phyloP scores from a whole-genome alignment of 2,329 filamentous ascomycete genomes.

The Ophiocordyceps australis region DNA sequence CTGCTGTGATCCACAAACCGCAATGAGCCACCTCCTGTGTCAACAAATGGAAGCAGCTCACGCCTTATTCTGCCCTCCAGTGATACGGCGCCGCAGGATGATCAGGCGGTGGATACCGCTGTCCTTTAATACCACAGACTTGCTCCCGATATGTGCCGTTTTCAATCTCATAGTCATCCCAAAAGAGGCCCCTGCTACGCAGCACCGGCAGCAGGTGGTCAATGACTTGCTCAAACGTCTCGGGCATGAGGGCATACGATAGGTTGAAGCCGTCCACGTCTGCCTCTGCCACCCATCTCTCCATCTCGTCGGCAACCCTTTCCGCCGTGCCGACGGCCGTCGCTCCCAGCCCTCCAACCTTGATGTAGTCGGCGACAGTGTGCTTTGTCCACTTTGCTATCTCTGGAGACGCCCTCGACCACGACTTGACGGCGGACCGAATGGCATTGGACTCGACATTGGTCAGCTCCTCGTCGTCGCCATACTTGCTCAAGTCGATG shows the following conservation, averaged over 20 bases:
- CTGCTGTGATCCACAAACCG: no score
- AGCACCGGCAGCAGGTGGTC: conserved; percentile 46
- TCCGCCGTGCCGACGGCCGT: conserved; percentile 12
- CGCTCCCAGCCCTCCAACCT: conserved; percentile 12
- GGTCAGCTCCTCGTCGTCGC: conserved; percentile 43
- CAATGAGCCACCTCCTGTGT: no score
- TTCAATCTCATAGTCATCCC: conserved; percentile 24
- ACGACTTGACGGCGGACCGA: conserved; percentile 27
- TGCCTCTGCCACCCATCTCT: conserved; percentile 24
- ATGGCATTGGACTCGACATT: conserved; percentile 44
- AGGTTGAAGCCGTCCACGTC: conserved; percentile 39
- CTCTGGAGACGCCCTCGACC: conserved; percentile 18
- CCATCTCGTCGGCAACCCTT: conserved; percentile 13
- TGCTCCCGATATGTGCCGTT: conserved; percentile 24
- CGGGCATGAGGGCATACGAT: conserved; percentile 23
- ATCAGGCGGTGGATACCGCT: conserved; percentile 14
- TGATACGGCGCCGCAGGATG: conserved; percentile 20
- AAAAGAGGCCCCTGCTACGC: conserved; percentile 35
- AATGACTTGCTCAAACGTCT: conserved; percentile 48
- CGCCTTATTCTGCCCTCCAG: no score
- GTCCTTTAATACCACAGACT: conserved; percentile 16
- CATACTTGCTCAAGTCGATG: conserved; percentile 41
- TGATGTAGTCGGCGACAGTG: conserved; percentile 13
- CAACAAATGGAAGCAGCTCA: no score
- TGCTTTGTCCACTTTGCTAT: conserved; percentile 16